Evolutionary conservation across 768 basidiomycete genomes (phyloP).

Genomic region (Trametes elegans): DNA sequence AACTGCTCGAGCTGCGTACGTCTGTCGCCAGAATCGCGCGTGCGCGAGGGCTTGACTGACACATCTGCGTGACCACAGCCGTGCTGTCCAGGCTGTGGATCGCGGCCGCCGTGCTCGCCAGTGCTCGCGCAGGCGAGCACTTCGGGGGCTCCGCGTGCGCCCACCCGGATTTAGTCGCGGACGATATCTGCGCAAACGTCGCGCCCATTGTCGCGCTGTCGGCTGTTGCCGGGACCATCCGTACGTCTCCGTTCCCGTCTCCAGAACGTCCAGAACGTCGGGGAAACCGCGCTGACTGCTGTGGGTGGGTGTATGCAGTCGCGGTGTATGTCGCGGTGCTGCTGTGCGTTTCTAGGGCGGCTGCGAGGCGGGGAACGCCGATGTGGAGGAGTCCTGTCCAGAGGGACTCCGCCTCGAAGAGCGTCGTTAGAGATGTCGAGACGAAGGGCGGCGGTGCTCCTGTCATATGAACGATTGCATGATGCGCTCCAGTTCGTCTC

Average conservation of each 20-base stretch:
- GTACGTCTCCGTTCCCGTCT: background rate
- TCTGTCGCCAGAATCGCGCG: background rate
- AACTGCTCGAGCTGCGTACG: background rate
- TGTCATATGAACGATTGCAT: background rate
- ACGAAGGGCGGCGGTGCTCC: background rate
- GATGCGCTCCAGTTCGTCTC: background rate
- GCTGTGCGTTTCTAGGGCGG: background rate
- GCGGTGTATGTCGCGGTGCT: background rate
- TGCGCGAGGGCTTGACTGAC: background rate
- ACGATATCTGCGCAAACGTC: background rate
- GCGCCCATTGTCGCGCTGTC: background rate
- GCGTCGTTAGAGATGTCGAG: background rate
- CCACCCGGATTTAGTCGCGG: background rate
- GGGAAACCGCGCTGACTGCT: too few relatives aligned
- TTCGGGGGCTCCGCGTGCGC: background rate
- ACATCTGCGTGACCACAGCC: background rate
- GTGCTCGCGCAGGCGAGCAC: background rate
- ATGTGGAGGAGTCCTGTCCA: background rate
- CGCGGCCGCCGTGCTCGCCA: background rate
- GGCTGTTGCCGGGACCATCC: background rate
- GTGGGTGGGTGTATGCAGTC: background rate
- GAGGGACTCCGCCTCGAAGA: background rate
- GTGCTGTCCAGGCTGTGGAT: background rate
- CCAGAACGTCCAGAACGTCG: background rate
- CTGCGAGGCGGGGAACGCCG: background rate